A percentile compares a stretch with the other conserved stretches of the same genome.
These are phyloP conservation scores for Aegilops bicornis DNA, from an alignment of 176 grass and related monocot species.

Conservation along the genomic window DNA sequence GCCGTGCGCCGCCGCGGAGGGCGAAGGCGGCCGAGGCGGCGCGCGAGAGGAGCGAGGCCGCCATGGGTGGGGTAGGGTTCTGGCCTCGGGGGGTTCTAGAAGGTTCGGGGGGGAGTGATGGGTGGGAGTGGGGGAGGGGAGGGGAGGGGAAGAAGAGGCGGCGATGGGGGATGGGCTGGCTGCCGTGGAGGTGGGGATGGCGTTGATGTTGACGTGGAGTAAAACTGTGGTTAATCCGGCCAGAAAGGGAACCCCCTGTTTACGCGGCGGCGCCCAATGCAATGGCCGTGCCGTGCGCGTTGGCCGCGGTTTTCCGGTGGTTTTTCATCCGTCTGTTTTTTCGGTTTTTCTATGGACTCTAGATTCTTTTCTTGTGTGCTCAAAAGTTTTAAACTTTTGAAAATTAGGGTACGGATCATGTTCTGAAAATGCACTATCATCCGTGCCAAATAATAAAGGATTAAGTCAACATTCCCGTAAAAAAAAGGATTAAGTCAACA, in stretches of 20 bases:
- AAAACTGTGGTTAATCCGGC: neutral
- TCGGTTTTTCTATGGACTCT: neutral
- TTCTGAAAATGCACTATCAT: no score
- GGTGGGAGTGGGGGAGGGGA: neutral
- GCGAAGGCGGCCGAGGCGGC: conserved; percentile 16
- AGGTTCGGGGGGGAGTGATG: conserved; percentile 31
- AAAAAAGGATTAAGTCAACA: no score
- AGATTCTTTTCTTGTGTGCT: neutral
- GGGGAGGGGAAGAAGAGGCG: neutral
- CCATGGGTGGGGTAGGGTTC: conserved; percentile 35
- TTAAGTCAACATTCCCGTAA: no score
- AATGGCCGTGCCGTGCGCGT: neutral
- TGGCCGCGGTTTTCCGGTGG: neutral
- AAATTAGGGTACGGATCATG: neutral
- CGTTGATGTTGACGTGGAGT: conserved; percentile 18
- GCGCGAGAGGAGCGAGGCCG: conserved; percentile 39
- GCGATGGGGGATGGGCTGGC: neutral
- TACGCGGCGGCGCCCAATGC: neutral
- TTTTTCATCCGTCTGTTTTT: neutral
- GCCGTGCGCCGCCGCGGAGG: conserved; percentile 34
- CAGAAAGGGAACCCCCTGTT: neutral
- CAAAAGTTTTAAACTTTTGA: neutral
- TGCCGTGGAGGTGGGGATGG: neutral
- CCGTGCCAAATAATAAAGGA: no score
- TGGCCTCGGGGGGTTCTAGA: conserved; percentile 25